Base-by-base conservation (phyloP, 208 protist species). In the Trypanosoma conorhini region DNA sequence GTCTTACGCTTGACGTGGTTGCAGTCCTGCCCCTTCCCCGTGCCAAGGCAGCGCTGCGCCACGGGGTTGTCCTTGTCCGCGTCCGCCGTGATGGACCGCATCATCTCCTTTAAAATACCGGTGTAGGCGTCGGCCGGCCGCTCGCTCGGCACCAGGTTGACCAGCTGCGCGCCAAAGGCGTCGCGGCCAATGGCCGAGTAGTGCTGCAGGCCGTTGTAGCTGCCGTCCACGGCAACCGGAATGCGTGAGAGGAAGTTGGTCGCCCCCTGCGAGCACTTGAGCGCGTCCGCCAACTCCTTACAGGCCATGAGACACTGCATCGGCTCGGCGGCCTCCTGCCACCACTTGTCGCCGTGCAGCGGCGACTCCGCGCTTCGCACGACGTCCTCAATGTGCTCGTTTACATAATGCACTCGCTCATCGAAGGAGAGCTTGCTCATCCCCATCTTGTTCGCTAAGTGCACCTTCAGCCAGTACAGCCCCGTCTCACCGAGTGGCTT, bases 101-200 rank as follows among this genome's bases (percentile, higher is more conserved):
- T 79, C 75, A 99, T 97, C 33, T 98, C 86, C 69, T 92, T 87
- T 31, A 97, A 65, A 64, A 99, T 98, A n/a, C 83, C 95, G n/a
- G 86, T 94, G 87, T 99, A 99, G 17, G 98, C 98, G 75, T 99
- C 98, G 33, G 94, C 87, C 0, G 98, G 98, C 21, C 85, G 70
- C 24, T 96, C 91, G 51, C 82, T 91, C 0, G 96, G 96, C 1
- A 98, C 63, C 1, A 99, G 76, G 79, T 99, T 99, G 12, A 99
- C 98, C 33, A 98, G 84, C n/a, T 67, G 15, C 5, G 92, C 98
- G 42, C 98, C 98, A 22, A 93, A 79, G 9, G 91, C 84, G 71
- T 99, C 99, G n/a, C 98, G 95, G 13, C 97, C 98, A 65, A 99
- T 94, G 10, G 99, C 98, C 33, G 98, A 98, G 90, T 99, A 99